These are phyloP conservation scores for Backusella tarrabulga DNA, from an alignment of 192 early-diverging fungal genomes.

Conservation along the genomic window DNA sequence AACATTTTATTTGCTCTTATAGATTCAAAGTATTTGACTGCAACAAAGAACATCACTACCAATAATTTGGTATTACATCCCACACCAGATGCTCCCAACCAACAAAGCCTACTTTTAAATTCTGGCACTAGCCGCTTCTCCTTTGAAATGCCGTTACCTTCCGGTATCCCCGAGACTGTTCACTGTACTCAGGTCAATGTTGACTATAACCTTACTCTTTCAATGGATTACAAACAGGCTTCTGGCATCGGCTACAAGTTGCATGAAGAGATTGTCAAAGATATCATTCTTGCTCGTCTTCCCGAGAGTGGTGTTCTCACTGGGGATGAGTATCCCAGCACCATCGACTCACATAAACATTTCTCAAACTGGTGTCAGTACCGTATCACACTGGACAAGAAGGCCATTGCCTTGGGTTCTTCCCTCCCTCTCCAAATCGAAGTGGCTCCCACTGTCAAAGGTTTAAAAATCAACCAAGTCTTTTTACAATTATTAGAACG, in stretches of 20 bases:
- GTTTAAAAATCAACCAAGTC: slow-evolving; percentile 4
- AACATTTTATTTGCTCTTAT: neutral
- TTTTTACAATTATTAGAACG: slow-evolving; percentile 17
- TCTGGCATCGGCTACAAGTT: neutral
- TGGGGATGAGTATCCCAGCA: neutral
- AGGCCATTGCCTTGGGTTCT: neutral
- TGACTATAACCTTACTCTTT: slow-evolving; percentile 1
- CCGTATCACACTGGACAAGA: slow-evolving; percentile 6
- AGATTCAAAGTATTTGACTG: slow-evolving; percentile 11
- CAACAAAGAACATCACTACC: neutral
- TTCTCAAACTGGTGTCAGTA: slow-evolving; percentile 15
- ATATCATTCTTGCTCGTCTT: slow-evolving; percentile 1
- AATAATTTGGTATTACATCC: slow-evolving; percentile 11
- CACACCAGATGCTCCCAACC: neutral
- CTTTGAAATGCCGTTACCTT: slow-evolving; percentile 22
- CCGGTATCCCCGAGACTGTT: slow-evolving; percentile 13
- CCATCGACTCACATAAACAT: slow-evolving; percentile 4
- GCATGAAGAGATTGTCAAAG: neutral
- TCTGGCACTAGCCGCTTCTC: slow-evolving; percentile 6
- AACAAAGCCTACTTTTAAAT: neutral
- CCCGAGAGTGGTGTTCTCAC: neutral
- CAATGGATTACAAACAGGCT: neutral
- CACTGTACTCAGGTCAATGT: neutral
- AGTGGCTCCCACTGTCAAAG: neutral
- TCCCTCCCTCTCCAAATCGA: neutral